Percentiles rank a stretch among this genome's conserved stretches.
These are phyloP conservation scores for Solanum rostratum DNA, from an alignment of 257 asterid species.

Conservation along the genomic window DNA sequence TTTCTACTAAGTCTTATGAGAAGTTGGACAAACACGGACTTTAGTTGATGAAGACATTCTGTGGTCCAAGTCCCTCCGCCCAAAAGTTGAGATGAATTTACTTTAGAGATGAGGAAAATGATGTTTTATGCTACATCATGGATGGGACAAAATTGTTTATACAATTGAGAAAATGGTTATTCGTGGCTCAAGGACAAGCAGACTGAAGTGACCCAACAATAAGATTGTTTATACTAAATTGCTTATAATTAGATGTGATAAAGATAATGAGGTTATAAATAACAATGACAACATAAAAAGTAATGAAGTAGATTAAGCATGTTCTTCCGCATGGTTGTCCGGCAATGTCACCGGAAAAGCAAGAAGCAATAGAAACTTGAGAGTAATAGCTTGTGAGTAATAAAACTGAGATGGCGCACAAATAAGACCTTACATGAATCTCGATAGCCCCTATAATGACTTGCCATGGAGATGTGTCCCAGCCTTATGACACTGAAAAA, in stretches of 20 bases:
- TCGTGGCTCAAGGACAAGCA: neutral
- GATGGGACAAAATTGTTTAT: neutral
- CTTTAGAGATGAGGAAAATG: neutral
- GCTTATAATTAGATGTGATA: neutral
- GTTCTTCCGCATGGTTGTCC: no score
- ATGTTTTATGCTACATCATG: neutral
- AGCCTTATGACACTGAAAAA: no score
- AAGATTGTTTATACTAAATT: neutral
- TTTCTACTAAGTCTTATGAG: conserved; percentile 1
- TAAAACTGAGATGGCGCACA: no score
- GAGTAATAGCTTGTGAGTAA: no score
- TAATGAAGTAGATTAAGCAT: no score
- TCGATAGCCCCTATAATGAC: no score
- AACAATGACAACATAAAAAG: no score
- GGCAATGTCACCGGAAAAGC: no score
- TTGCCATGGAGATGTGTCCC: no score
- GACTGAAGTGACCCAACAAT: neutral
- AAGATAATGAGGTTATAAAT: no score
- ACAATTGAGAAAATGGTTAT: neutral
- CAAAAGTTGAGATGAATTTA: neutral
- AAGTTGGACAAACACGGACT: neutral
- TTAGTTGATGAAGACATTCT: neutral
- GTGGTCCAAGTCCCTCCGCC: neutral
- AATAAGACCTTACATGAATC: no score
- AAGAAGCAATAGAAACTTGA: no score